Base-by-base conservation (phyloP, 2,329 filamentous ascomycete species). In the Calonectria crousiana region DNA sequence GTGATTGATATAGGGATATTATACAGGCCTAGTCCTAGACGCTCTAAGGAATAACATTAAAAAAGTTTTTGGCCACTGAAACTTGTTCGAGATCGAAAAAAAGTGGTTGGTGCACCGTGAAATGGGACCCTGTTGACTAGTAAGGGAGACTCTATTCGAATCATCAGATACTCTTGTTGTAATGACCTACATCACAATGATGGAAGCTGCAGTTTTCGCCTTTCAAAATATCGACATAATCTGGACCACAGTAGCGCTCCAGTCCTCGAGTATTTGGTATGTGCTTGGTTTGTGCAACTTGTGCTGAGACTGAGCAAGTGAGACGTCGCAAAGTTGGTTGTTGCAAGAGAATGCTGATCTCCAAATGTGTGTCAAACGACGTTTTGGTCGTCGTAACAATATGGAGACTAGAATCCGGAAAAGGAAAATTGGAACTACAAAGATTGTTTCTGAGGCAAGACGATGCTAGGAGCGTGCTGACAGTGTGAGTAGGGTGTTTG, bases 1-100 rank as follows among this genome's bases (percentile, higher is more conserved):
- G 41, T 68, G 72, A 74, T 71, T 68, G 72, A 74, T 71, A 66
- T 71, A 47, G 68, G 53, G 72, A 69, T 73, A 68, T 73, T 23
- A 47, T 47, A 10, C 65, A 73, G 67, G 67, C 52, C 65, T 32
- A 44, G 64, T 76, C 68, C 68, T 74, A 74, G 56, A 65, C 65
- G 30, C 67, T 49, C 69, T 56, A 36, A 71, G 64, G 71, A 75
- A 74, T 44, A 56, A 66, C 56, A 71, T 67, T 72, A 75, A 77
- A 66, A 75, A 66, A 34, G 60, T 34, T 38, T 60, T 28, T 67
- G 30, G 34, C 58, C 69, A 75, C 72, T 28, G 52, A 60, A 65
- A 68, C 56, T 68, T 32, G 26, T n/a, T 68, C 64, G 4, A 23
- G 18, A 41, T 44, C 32, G 30, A 32, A 41, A 38, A 36, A 16